Conservation (phyloP, 768 basidiomycete genomes). For the Mrakia hoshinonis region DNA sequence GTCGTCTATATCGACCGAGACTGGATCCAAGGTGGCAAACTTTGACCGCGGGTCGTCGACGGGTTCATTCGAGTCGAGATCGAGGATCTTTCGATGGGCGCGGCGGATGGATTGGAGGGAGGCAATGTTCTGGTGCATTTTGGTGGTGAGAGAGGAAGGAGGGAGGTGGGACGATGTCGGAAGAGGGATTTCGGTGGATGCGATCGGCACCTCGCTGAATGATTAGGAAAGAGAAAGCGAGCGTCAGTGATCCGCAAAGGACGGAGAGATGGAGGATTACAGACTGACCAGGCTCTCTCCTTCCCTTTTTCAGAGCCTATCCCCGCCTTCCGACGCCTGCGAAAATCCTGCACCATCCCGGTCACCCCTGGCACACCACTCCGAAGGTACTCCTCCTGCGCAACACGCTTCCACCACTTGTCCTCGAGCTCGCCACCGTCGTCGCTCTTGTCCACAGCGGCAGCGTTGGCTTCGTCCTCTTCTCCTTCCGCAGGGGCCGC, state of each 20-base stretch:
- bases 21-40: neutral
- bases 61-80: neutral
- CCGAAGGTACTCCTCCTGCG: constrained; percentile 14
- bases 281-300: constrained; percentile 15
- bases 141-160: constrained; percentile 1
- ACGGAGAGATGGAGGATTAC: neutral
- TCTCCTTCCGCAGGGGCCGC: neutral
- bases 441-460: neutral
- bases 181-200: constrained; percentile 16
- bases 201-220: neutral
- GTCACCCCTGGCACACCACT: constrained; percentile 7
- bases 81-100: constrained; percentile 7
- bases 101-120: constrained; percentile 16
- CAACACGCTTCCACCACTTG: constrained; percentile 23
- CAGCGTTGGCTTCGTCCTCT: neutral
- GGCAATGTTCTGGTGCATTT: constrained; percentile 24
- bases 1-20: neutral
- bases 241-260: neutral
- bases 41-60: neutral
- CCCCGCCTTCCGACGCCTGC: constrained; percentile 27
- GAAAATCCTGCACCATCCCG: constrained; percentile 29
- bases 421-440: constrained; percentile 15
- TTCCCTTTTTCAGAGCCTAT: constrained; percentile 25
- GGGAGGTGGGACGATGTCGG: constrained; percentile 12
- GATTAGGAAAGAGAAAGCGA: neutral